Percentiles rank a stretch among this genome's conserved stretches.
These are phyloP conservation scores for Entonaema liquescens DNA, from an alignment of 495 filamentous ascomycete species.

Conservation along the genomic window DNA sequence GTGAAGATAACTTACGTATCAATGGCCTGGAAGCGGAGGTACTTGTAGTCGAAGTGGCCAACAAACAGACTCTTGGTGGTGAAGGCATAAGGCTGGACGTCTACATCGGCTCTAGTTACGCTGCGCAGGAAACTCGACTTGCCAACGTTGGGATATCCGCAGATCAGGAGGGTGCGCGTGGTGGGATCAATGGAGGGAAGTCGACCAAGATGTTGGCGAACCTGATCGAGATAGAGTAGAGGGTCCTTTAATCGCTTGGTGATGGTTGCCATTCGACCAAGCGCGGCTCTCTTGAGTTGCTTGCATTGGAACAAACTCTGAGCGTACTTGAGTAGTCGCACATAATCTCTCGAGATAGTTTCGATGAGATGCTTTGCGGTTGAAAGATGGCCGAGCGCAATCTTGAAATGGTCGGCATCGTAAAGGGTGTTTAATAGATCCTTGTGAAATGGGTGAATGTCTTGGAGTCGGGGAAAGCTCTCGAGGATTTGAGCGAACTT, in stretches of 20 bases:
- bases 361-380: slow-evolving; percentile 97
- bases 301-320: slow-evolving; percentile 97
- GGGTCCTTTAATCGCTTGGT: slow-evolving; percentile 93
- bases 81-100: slow-evolving; percentile 98
- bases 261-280: slow-evolving; percentile 97
- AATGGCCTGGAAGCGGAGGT: slow-evolving; percentile 90
- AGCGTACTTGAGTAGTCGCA: slow-evolving; percentile 70
- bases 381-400: slow-evolving; percentile 93
- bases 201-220: slow-evolving; percentile 96
- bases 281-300: slow-evolving; percentile 85
- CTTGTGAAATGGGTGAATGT: slow-evolving; percentile 96
- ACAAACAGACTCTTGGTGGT: slow-evolving; percentile 98
- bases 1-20: slow-evolving; percentile 48
- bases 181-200: slow-evolving; percentile 98
- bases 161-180: slow-evolving; percentile 92
- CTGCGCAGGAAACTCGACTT: slow-evolving; percentile 94
- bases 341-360: slow-evolving; percentile 90
- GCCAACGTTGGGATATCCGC: slow-evolving; percentile 97
- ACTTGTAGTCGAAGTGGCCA: slow-evolving; percentile 99
- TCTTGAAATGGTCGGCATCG: slow-evolving; percentile 97
- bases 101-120: slow-evolving; percentile 94
- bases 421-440: slow-evolving; percentile 74
- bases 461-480: slow-evolving; percentile 91
- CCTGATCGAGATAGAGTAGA: slow-evolving; percentile 94
- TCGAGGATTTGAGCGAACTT: slow-evolving; percentile 89